Evolutionary conservation across 192 early-diverging fungal genomes (phyloP).

Genomic region (Backusella westeae): DNA sequence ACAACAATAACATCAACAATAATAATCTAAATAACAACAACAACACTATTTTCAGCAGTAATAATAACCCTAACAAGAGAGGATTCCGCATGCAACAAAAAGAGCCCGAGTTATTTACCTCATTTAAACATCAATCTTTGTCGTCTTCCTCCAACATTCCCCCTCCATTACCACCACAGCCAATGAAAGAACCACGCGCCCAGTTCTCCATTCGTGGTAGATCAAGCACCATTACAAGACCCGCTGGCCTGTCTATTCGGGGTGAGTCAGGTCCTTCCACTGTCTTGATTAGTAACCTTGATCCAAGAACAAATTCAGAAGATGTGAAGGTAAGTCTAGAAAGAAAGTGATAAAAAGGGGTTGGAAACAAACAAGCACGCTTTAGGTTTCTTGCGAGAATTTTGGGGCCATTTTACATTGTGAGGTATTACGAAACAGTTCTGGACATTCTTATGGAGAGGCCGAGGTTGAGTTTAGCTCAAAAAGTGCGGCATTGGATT

Average conservation of each 20-base stretch:
- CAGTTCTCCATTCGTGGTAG: slow-evolving; percentile 9
- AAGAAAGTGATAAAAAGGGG: neutral
- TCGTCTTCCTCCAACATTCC: neutral
- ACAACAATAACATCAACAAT: neutral
- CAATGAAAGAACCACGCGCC: neutral
- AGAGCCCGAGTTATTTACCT: neutral
- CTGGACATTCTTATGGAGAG: slow-evolving; percentile 40
- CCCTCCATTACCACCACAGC: neutral
- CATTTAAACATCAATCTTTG: neutral
- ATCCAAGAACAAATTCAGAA: slow-evolving; percentile 45
- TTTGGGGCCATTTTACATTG: slow-evolving; percentile 36
- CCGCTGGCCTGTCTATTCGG: slow-evolving; percentile 33
- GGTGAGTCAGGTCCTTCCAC: slow-evolving; percentile 50
- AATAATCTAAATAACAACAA: neutral
- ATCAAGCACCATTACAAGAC: neutral
- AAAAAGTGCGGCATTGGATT: slow-evolving; percentile 41
- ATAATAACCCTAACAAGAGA: neutral
- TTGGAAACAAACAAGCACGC: neutral
- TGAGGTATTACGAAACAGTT: slow-evolving; percentile 37
- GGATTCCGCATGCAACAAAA: neutral
- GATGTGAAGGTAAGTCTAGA: slow-evolving; percentile 44
- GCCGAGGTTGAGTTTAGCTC: slow-evolving; percentile 48
- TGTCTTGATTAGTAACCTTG: slow-evolving; percentile 47
- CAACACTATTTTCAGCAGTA: neutral
- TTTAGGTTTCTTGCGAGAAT: slow-evolving; percentile 33